phyloP scores from a whole-genome alignment of 2,329 filamentous ascomycete species.

The Arthrobotrys conoides region DNA sequence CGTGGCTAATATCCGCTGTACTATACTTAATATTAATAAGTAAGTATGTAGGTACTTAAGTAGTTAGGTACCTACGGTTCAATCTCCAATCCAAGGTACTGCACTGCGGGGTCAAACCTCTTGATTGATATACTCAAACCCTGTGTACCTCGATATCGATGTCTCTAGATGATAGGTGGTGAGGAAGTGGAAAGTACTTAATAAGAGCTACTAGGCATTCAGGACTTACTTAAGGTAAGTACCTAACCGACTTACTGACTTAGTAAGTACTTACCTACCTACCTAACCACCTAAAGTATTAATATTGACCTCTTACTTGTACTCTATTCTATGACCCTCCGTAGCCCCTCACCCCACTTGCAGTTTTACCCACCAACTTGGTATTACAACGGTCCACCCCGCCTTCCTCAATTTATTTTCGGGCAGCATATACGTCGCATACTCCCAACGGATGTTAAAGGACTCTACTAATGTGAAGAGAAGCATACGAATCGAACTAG shows the following conservation, averaged over 20 bases:
- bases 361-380: neutral
- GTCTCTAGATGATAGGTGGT: too few species aligned
- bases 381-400: neutral
- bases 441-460: neutral
- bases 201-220: too few species aligned
- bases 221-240: too few species aligned
- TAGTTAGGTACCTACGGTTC: too few species aligned
- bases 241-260: too few species aligned
- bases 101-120: slow-evolving; percentile 8
- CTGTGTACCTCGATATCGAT: too few species aligned
- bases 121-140: neutral
- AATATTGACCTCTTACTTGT: too few species aligned
- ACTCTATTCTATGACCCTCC: neutral
- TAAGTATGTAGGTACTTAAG: too few species aligned
- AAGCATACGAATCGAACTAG: neutral
- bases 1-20: too few species aligned
- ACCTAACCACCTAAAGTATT: too few species aligned
- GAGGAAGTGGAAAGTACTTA: neutral
- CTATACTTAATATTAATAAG: too few species aligned
- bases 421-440: neutral
- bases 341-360: neutral
- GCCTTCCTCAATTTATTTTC: too few species aligned
- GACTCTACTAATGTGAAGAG: neutral
- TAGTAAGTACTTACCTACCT: neutral
- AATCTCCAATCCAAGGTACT: neutral